phyloP scores from a whole-genome alignment of 2,329 filamentous ascomycete genomes.

The Exophiala sp. region DNA sequence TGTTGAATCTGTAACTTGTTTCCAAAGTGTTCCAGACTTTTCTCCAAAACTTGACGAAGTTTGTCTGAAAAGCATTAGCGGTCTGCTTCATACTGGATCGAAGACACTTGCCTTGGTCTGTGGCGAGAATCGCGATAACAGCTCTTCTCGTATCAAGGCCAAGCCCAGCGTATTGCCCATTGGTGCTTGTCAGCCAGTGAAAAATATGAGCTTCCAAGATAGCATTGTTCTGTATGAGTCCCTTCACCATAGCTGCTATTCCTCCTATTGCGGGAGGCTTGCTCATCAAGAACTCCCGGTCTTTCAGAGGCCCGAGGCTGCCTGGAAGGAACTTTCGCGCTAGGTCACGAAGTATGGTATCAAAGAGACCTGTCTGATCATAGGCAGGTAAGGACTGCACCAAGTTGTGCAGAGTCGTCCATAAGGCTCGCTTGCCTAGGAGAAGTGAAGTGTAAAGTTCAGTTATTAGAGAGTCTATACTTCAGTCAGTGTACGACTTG shows the following conservation, averaged over 20 bases:
- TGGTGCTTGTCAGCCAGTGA: constrained; percentile 59
- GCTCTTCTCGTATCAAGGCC: constrained; percentile 62
- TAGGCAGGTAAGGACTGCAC: constrained; percentile 42
- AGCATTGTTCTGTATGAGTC: constrained; percentile 46
- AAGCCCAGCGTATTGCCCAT: constrained; percentile 60
- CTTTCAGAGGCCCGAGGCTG: constrained; percentile 18
- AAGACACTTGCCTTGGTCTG: constrained; percentile 42
- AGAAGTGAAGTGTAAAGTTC: constrained; percentile 38
- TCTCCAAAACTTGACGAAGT: constrained; percentile 58
- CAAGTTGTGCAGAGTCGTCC: constrained; percentile 35
- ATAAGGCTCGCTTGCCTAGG: constrained; percentile 31
- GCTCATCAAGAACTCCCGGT: constrained; percentile 7
- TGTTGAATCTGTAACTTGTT: constrained; percentile 84
- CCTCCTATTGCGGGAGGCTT: constrained; percentile 46
- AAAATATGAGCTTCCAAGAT: constrained; percentile 51
- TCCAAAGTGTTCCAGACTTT: constrained; percentile 66
- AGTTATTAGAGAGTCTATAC: constrained; percentile 37
- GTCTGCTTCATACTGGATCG: not conserved
- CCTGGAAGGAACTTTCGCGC: constrained; percentile 38
- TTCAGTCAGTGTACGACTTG: constrained; percentile 16
- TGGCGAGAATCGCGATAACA: constrained; percentile 53
- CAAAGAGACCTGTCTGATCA: constrained; percentile 44
- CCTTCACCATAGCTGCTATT: constrained; percentile 52
- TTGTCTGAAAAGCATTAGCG: constrained; percentile 37
- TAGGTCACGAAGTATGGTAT: constrained; percentile 42